Base-by-base conservation (phyloP, 176 grass and related monocot species). In the Lolium perenne region DNA sequence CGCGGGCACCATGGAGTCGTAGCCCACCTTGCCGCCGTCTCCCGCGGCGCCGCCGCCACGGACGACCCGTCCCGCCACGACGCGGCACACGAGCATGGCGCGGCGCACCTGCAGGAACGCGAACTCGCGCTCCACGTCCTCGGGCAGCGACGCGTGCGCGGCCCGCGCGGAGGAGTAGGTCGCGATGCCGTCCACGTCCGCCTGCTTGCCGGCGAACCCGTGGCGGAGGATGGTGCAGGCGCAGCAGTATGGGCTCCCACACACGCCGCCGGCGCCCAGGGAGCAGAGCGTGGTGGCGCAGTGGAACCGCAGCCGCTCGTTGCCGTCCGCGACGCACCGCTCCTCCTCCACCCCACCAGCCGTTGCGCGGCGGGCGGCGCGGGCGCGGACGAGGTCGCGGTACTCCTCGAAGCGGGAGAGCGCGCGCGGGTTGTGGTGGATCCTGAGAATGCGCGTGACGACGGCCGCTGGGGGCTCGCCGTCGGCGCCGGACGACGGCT, bases 261-360 rank as follows among this genome's bases (percentile, higher is more conserved):
- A 97, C 50, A 81, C 87, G 47, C 92, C 87, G 56, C 70, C 66
- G 81, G 63, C 66, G 81, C 88, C 81, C 58, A 77, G 83, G 62
- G 93, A 67, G 87, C 95, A 95, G 20, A 97, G 86, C 84, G 79
- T 90, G 21, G 95, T 95, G 67, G 91, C 87, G 91, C 95, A 93
- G 89, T 95, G 92, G 91, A 97, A 97, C 0, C 89, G 79, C 12
- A 98, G 93, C n/a, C 95, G 89, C 85, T 95, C 91, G 85, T 98
- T 98, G 15, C 95, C 93, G 91, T 98, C 93, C 8, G 89, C 95
- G 79, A 98, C 80, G 89, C 93, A 98, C 4, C 93, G 85, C 86
- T 95, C 91, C 78, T 95, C 83, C 75, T 62, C 89, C 18, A 62
- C 76, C 23, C 16, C 61, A 65, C 17, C 66, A 49, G 43, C 58